phyloP scores from a whole-genome alignment of 805 yeast species.

The Hyphopichia homilentoma region DNA sequence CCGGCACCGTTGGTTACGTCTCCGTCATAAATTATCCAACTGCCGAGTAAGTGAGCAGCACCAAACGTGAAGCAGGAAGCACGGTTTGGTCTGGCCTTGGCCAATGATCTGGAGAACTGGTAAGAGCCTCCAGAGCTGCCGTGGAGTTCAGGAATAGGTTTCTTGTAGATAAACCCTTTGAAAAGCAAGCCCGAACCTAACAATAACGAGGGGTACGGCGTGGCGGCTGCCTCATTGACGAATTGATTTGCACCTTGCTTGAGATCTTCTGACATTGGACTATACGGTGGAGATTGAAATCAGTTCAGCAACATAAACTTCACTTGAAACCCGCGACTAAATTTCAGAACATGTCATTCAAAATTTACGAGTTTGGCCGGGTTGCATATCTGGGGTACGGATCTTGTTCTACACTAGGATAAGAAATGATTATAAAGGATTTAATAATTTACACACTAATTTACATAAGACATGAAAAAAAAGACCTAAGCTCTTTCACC shows the following conservation, averaged over 20 bases:
- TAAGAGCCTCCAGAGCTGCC: slow-evolving; percentile 18
- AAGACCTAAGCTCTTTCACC: slow-evolving; percentile 40
- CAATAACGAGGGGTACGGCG: slow-evolving; percentile 21
- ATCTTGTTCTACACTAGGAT: too few relatives aligned
- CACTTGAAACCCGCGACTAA: too few relatives aligned
- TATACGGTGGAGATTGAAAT: too few relatives aligned
- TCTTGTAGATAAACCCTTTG: slow-evolving; percentile 10
- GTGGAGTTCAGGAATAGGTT: slow-evolving; percentile 10
- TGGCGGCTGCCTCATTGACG: slow-evolving; percentile 4
- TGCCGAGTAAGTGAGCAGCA: slow-evolving; percentile 59
- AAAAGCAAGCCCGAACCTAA: slow-evolving; percentile 11
- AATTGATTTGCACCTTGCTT: too few relatives aligned
- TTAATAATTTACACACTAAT: slow-evolving; percentile 5
- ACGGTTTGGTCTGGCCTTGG: slow-evolving; percentile 30
- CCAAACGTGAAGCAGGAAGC: slow-evolving; percentile 55
- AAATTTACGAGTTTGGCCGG: too few relatives aligned
- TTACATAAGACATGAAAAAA: slow-evolving; percentile 5
- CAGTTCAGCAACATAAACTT: too few relatives aligned
- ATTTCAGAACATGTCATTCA: too few relatives aligned
- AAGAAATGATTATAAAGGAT: too few relatives aligned
- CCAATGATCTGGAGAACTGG: slow-evolving; percentile 14
- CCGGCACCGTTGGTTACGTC: slow-evolving; percentile 80
- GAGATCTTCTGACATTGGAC: too few relatives aligned
- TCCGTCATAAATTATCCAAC: slow-evolving; percentile 72
- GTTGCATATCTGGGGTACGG: too few relatives aligned